A percentile compares a stretch with the other conserved stretches of the same genome.
These are phyloP conservation scores for Pythium dissotocum DNA, from an alignment of 352 stramenopile genomes.

Conservation along the genomic window DNA sequence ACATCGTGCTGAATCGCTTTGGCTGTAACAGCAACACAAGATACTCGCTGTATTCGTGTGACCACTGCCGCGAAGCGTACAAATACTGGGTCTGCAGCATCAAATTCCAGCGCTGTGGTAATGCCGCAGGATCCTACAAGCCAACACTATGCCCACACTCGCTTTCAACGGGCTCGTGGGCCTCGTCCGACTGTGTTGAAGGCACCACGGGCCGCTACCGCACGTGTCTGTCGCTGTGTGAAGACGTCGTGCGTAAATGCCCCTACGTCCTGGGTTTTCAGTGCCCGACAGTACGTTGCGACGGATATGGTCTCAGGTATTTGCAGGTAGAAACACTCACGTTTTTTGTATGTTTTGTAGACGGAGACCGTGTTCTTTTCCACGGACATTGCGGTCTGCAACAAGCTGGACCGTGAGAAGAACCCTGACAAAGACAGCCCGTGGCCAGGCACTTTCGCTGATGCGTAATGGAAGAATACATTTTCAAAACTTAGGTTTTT, in stretches of 20 bases:
- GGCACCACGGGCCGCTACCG: constrained; percentile 45
- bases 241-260: constrained; percentile 86
- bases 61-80: constrained; percentile 86
- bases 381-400: constrained; percentile 62
- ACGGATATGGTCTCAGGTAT: too few species aligned
- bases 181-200: constrained; percentile 38
- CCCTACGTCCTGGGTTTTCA: constrained; percentile 87
- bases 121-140: constrained; percentile 1
- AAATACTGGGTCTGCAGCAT: constrained; percentile 89
- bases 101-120: constrained; percentile 79
- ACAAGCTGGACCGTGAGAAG: constrained; percentile 67
- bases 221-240: constrained; percentile 79
- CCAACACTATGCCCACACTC: constrained; percentile 34
- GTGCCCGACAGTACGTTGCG: constrained; percentile 54
- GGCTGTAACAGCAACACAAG: constrained; percentile 63
- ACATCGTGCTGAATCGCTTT: constrained; percentile 81
- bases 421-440: constrained; percentile 68
- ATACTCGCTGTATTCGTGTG: constrained; percentile 81
- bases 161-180: constrained; percentile 10
- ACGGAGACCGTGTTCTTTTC: constrained; percentile 79
- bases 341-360: constrained; percentile 27
- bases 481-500: neutral
- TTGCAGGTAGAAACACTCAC: too few species aligned
- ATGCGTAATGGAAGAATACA: constrained; percentile 30
- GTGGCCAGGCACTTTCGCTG: constrained; percentile 78